A percentile compares a stretch with the other conserved stretches of the same genome.
Conservation (phyloP, 805 yeast genomes). For the Pichia pseudocactophila region DNA sequence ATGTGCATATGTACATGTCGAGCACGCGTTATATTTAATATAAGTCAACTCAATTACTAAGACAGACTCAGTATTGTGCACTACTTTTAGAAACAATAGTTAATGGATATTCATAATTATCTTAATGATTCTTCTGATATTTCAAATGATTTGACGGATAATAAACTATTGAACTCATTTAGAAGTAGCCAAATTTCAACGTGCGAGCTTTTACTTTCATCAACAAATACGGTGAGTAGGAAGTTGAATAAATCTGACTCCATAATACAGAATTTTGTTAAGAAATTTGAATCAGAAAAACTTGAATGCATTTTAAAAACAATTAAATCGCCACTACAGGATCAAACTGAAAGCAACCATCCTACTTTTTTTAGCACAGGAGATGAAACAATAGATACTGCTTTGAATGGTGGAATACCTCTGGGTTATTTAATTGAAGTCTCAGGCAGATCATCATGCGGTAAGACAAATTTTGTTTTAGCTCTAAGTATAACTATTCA, state of each 20-base stretch:
- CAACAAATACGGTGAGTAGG: conserved; percentile 28
- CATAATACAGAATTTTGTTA: conserved; percentile 22
- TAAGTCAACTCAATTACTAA: no score
- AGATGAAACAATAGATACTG: conserved; percentile 38
- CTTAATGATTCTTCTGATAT: conserved; percentile 1
- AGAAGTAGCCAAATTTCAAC: conserved; percentile 27
- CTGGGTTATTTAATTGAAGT: conserved; percentile 59
- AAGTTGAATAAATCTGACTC: conserved; percentile 26
- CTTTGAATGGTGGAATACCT: conserved; percentile 44
- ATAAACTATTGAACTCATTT: conserved; percentile 23
- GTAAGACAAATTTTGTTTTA: conserved; percentile 73
- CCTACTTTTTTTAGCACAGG: conserved; percentile 40
- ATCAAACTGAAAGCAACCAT: background rate
- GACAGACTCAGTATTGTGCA: no score
- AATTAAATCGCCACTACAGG: background rate
- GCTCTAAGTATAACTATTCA: conserved; percentile 58
- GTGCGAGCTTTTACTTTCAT: conserved; percentile 33
- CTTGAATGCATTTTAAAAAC: background rate
- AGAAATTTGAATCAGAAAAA: conserved; percentile 11
- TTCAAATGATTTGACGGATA: conserved; percentile 23
- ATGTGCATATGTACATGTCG: no score
- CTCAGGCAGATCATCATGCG: conserved; percentile 78
- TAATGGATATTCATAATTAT: conserved; percentile 9
- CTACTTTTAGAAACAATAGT: no score
- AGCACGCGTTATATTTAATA: no score